Conservation (phyloP, 1,139 yeast genomes). For the Ashbya aceris region DNA sequence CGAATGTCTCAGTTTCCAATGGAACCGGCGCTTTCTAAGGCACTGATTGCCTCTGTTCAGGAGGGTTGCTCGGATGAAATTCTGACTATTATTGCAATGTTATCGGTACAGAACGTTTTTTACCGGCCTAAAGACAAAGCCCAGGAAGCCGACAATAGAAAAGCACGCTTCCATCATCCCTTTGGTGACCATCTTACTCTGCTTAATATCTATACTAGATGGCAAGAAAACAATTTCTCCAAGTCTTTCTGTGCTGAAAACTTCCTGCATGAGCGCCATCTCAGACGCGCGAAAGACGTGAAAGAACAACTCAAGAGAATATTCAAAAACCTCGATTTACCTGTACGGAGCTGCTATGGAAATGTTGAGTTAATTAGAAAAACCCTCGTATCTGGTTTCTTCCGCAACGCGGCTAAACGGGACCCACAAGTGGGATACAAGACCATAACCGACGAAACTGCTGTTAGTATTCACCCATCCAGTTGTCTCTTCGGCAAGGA, state of each 20-base stretch:
- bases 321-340: slow-evolving; percentile 46
- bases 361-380: slow-evolving; percentile 55
- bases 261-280: slow-evolving; percentile 70
- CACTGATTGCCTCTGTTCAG: slow-evolving; percentile 65
- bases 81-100: slow-evolving; percentile 80
- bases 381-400: slow-evolving; percentile 79
- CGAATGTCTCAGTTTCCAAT: slow-evolving; percentile 91
- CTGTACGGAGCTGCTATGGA: slow-evolving; percentile 50
- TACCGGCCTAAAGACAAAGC: slow-evolving; percentile 77
- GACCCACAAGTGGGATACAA: slow-evolving; percentile 71
- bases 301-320: slow-evolving; percentile 59
- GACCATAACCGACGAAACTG: slow-evolving; percentile 67
- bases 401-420: slow-evolving; percentile 73
- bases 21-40: slow-evolving; percentile 86
- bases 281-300: slow-evolving; percentile 73
- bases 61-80: slow-evolving; percentile 76
- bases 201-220: slow-evolving; percentile 68
- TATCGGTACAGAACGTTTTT: slow-evolving; percentile 78
- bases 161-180: slow-evolving; percentile 65
- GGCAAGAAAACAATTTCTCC: slow-evolving; percentile 57
- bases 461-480: slow-evolving; percentile 84
- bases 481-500: slow-evolving; percentile 66
- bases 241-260: slow-evolving; percentile 76
- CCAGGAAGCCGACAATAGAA: slow-evolving; percentile 67
- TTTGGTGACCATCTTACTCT: slow-evolving; percentile 84